Percentiles rank a stretch among this genome's conserved stretches.
Conservation (phyloP, 2,329 filamentous ascomycete species). For the Allantophomopsis lycopodina region DNA sequence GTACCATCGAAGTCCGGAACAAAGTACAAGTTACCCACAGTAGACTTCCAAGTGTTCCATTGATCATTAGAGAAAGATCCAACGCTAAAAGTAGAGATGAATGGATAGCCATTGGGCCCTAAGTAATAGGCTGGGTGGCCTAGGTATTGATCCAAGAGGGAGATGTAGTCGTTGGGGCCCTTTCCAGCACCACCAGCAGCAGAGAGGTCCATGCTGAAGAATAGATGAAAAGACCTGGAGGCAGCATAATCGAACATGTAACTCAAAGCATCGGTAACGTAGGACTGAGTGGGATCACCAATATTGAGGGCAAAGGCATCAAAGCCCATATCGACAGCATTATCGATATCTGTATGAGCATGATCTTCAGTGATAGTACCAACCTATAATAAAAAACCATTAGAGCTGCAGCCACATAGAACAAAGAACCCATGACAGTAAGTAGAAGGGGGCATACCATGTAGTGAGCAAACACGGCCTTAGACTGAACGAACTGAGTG, state of each 20-base stretch:
- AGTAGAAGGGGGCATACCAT: slow-evolving; percentile 8
- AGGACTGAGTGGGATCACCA: slow-evolving; percentile 13
- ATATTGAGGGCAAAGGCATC: slow-evolving; percentile 22
- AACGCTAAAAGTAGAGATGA: slow-evolving; percentile 19
- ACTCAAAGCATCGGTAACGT: slow-evolving; percentile 12
- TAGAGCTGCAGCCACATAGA: too few species aligned
- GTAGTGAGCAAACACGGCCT: slow-evolving; percentile 15
- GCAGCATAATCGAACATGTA: slow-evolving; percentile 19
- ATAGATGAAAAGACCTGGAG: slow-evolving; percentile 19
- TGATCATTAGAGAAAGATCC: slow-evolving; percentile 9
- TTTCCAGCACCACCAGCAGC: slow-evolving; percentile 3
- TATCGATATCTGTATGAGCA: too few species aligned
- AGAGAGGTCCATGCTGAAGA: slow-evolving; percentile 22
- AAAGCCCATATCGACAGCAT: slow-evolving; percentile 4
- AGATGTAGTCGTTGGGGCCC: slow-evolving; percentile 7
- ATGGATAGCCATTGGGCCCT: slow-evolving; percentile 13
- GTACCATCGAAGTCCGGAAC: slow-evolving; percentile 20
- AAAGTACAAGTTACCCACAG: slow-evolving; percentile 17
- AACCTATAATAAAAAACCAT: too few species aligned
- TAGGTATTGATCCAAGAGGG: slow-evolving; percentile 8
- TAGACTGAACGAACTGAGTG: neutral
- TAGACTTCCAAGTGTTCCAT: slow-evolving; percentile 16
- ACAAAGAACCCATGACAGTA: too few species aligned
- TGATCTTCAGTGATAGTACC: too few species aligned
- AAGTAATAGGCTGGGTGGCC: slow-evolving; percentile 16